phyloP scores from a whole-genome alignment of 2,329 filamentous ascomycete genomes.

The Phoma herbarum region DNA sequence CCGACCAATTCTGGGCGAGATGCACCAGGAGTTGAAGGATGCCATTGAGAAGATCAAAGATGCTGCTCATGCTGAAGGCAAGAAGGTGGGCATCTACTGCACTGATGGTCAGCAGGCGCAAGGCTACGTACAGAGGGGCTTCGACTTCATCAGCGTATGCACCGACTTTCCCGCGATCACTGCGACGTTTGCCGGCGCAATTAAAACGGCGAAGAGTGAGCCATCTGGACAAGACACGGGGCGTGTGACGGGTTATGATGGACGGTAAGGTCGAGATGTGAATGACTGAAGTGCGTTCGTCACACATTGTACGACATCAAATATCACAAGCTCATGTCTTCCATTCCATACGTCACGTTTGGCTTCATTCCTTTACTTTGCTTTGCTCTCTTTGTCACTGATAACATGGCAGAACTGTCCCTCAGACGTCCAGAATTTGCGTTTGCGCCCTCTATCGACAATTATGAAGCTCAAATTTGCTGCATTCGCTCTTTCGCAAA shows the following conservation, averaged over 20 bases:
- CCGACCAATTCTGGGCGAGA: slow-evolving; percentile 59
- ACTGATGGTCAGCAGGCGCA: slow-evolving; percentile 61
- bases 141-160: slow-evolving; percentile 61
- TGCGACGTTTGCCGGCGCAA: slow-evolving; percentile 49
- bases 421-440: neutral
- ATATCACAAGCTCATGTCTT: slow-evolving; percentile 7
- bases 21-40: slow-evolving; percentile 60
- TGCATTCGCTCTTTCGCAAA: neutral
- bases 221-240: slow-evolving; percentile 18
- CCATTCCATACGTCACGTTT: slow-evolving; percentile 12
- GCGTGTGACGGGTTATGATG: slow-evolving; percentile 36
- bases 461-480: neutral
- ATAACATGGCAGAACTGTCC: neutral
- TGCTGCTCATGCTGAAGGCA: slow-evolving; percentile 62
- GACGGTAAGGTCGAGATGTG: slow-evolving; percentile 13
- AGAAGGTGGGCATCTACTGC: slow-evolving; percentile 65
- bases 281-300: slow-evolving; percentile 1
- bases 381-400: neutral
- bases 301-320: slow-evolving; percentile 13
- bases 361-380: slow-evolving; percentile 7
- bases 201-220: slow-evolving; percentile 46
- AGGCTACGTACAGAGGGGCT: slow-evolving; percentile 62
- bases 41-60: slow-evolving; percentile 62
- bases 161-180: slow-evolving; percentile 59
- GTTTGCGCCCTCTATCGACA: neutral